Percentiles rank a stretch among this genome's conserved stretches.
phyloP scores from a whole-genome alignment of 192 early-diverging fungal species.

The Backusella luteola region DNA sequence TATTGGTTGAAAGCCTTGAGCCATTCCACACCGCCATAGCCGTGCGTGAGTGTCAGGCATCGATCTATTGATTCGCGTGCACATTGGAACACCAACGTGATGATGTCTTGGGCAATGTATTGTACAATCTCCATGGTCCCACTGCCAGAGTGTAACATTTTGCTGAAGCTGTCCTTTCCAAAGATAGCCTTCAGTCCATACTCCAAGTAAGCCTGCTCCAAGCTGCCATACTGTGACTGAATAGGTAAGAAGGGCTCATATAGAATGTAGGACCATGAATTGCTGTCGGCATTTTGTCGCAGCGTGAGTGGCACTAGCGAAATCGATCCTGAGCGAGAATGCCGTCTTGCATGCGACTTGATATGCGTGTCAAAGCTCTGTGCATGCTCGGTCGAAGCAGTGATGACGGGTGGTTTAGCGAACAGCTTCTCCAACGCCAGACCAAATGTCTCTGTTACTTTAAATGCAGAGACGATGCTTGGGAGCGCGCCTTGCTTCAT shows the following conservation, averaged over 20 bases:
- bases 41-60: constrained; percentile 60
- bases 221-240: constrained; percentile 58
- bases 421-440: constrained; percentile 51
- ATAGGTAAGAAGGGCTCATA: constrained; percentile 66
- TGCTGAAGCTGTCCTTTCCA: not conserved
- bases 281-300: constrained; percentile 35
- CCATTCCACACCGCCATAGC: constrained; percentile 56
- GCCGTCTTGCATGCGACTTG: not conserved
- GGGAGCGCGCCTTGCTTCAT: constrained; percentile 39
- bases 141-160: not conserved
- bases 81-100: not conserved
- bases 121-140: constrained; percentile 42
- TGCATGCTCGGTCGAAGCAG: not conserved
- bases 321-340: constrained; percentile 14
- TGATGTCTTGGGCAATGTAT: constrained; percentile 42
- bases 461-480: constrained; percentile 46
- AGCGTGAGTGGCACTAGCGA: constrained; percentile 21
- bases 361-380: not conserved
- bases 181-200: constrained; percentile 25
- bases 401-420: constrained; percentile 37
- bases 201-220: constrained; percentile 52
- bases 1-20: constrained; percentile 39
- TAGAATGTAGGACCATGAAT: constrained; percentile 57
- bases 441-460: constrained; percentile 54
- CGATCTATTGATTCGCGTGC: constrained; percentile 37